Evolutionary conservation across 2,329 filamentous ascomycete genomes (phyloP).

Genomic region (Davidsoniella virescens): DNA sequence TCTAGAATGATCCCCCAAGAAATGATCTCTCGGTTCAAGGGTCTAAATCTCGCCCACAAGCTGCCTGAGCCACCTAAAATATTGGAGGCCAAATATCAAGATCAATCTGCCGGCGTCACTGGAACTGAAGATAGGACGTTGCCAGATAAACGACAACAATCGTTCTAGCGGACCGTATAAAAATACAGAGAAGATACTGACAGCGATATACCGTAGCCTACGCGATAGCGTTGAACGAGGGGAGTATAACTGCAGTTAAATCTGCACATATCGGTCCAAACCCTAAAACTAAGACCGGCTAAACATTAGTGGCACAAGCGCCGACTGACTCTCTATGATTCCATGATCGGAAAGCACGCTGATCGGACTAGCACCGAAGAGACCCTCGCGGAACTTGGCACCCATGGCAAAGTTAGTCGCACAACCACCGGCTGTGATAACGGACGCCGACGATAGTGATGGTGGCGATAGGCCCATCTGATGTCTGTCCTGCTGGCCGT

Average conservation of each 20-base stretch:
- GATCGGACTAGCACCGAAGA: constrained; percentile 25
- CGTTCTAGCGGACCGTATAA: too few relatives aligned
- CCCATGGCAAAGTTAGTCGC: constrained; percentile 20
- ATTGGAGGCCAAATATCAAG: too few relatives aligned
- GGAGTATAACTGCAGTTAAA: not conserved
- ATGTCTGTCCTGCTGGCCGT: not conserved
- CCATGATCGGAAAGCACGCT: constrained; percentile 27
- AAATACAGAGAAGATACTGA: too few relatives aligned
- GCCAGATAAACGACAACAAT: too few relatives aligned
- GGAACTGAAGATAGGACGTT: too few relatives aligned
- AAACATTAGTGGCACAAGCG: constrained; percentile 44
- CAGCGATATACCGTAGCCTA: too few relatives aligned
- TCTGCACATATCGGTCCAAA: not conserved
- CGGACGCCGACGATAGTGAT: not conserved
- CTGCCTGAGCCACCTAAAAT: too few relatives aligned
- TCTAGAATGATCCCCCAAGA: too few relatives aligned
- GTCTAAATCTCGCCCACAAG: too few relatives aligned
- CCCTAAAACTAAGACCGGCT: constrained; percentile 26
- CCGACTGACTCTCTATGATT: constrained; percentile 35
- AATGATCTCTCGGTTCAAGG: too few relatives aligned
- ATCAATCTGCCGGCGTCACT: too few relatives aligned
- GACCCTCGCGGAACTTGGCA: constrained; percentile 25
- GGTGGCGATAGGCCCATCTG: not conserved
- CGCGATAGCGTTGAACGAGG: too few relatives aligned
- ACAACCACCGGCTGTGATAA: not conserved